Base-by-base conservation (phyloP, 371 early-diverging fungal species). In the Fennellomyces sp. region DNA sequence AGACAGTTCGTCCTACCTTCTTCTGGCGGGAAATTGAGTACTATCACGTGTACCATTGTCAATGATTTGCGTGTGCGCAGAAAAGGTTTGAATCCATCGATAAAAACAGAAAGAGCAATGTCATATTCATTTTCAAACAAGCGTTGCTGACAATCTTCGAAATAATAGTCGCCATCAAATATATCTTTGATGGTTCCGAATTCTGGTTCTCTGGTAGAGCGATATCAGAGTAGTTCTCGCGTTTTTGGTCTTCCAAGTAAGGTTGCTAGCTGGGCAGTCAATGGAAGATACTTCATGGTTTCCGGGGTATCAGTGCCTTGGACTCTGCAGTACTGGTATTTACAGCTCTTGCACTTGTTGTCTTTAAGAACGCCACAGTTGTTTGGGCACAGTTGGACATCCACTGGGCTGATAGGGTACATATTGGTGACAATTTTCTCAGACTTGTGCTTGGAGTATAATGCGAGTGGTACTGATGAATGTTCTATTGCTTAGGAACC, bases 31-130 rank as follows among this genome's bases (percentile, higher is more conserved):
- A 48, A 21, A 48, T 58, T 48, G 1, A 58, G 36, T 10, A 58
- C 33, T 5, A 58, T 25, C 2, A 29, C 1, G 25, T 58, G 58
- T 7, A 58, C 29, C 23, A 58, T 58, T 4, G 58, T 58, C 30
- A 58, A 6, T 1, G 50, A 48, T 21, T 7, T 48, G 13, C 25
- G 48, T 11, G 30, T 29, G 5, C 29, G 2, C 10, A 10, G 17
- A 35, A 49, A 50, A 7, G 50, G 28, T 26, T 58, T 30, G 36
- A 58, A 58, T 5, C 59, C 59, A 36, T 58, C 59, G 5, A 50
- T 29, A 27, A 35, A 58, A 30, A 58, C 29, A 4, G 50, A 17
- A 12, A 58, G 35, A 11, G 50, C 49, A 19, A 58, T 17, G 29
- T 58, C 50, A 28, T 31, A 58, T 31, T 47, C 4, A 1, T 23